phyloP scores from a whole-genome alignment of 2,329 filamentous ascomycete species.

The Verticillium longisporum region DNA sequence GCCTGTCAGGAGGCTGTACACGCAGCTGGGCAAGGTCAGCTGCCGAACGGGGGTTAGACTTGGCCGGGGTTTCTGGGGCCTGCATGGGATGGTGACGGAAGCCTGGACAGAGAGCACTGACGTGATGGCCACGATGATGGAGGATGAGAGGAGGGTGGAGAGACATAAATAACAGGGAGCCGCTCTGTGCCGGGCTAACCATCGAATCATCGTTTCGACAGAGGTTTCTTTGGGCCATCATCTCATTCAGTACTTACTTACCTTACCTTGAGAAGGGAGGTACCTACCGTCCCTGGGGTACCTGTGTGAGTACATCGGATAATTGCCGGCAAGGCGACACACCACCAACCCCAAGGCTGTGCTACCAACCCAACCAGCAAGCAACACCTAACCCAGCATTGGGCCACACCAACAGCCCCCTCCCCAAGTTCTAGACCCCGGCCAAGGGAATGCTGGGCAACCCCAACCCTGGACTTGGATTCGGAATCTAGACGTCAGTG shows the following conservation, averaged over 20 bases:
- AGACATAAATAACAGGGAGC: too few relatives aligned
- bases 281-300: too few relatives aligned
- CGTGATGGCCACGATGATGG: too few relatives aligned
- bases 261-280: too few relatives aligned
- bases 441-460: neutral
- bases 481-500: neutral
- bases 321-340: neutral
- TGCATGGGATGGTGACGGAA: neutral
- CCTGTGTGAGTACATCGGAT: too few relatives aligned
- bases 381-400: neutral
- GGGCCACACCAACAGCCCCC: neutral
- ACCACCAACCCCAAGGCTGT: too few relatives aligned
- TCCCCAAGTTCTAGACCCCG: neutral
- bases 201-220: too few relatives aligned
- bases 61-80: neutral
- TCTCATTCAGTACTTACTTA: too few relatives aligned
- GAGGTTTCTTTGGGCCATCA: too few relatives aligned
- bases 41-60: neutral
- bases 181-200: too few relatives aligned
- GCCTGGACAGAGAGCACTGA: too few relatives aligned
- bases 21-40: neutral
- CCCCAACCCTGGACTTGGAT: neutral
- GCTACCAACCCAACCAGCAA: neutral
- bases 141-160: too few relatives aligned
- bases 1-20: slow-evolving; percentile 8